Evolutionary conservation across 1,139 yeast genomes (phyloP).

Genomic region (Geotrichum citri-aurantii): DNA sequence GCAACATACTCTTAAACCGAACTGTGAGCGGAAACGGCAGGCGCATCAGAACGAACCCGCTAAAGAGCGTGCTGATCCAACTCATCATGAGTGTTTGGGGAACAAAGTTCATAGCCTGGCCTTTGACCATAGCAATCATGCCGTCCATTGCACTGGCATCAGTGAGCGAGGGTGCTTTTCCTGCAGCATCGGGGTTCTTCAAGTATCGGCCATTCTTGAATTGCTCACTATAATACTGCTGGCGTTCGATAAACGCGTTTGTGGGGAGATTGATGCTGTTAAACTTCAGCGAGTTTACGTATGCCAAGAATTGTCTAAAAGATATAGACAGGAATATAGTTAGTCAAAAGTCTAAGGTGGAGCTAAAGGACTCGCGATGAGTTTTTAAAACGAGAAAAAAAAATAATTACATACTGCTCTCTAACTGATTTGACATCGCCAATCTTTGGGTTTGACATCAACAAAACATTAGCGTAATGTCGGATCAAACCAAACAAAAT

Average conservation of each 20-base stretch:
- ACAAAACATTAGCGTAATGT: conserved; percentile 57
- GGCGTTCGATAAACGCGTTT: conserved; percentile 47
- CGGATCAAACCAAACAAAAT: conserved; percentile 80
- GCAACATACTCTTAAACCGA: conserved; percentile 87
- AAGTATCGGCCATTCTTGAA: conserved; percentile 50
- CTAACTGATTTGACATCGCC: conserved; percentile 49
- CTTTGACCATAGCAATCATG: conserved; percentile 74
- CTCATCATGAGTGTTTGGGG: conserved; percentile 95
- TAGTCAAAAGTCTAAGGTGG: background rate
- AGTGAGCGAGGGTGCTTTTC: conserved; percentile 53
- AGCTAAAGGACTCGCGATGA: background rate
- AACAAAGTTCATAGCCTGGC: conserved; percentile 72
- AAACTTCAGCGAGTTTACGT: conserved; percentile 49
- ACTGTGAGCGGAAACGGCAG: conserved; percentile 80
- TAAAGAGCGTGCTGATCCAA: conserved; percentile 91
- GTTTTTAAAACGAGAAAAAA: conserved; percentile 22
- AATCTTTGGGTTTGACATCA: conserved; percentile 54
- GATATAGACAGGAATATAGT: background rate
- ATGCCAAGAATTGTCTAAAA: conserved; percentile 45
- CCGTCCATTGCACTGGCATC: conserved; percentile 71
- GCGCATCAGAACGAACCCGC: conserved; percentile 75
- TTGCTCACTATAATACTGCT: conserved; percentile 40
- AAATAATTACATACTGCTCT: conserved; percentile 45
- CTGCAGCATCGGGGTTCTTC: conserved; percentile 43
- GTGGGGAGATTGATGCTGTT: conserved; percentile 46